Evolutionary conservation across 2,329 filamentous ascomycete genomes (phyloP).

Genomic region (Allantophomopsis lycopodina): DNA sequence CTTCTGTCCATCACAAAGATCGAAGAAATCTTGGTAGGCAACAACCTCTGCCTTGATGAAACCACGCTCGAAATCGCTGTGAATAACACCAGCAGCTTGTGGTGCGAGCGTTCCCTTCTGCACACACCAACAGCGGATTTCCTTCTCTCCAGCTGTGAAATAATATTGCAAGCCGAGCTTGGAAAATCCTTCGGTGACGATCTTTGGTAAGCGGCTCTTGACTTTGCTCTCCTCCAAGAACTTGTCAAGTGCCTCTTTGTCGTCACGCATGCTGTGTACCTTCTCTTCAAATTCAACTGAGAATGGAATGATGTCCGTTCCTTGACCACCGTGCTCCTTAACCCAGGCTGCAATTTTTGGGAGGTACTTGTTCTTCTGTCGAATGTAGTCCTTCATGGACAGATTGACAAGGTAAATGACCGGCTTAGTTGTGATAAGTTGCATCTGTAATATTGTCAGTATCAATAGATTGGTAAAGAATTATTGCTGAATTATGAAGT

Average conservation of each 20-base stretch:
- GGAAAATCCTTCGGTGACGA: slow-evolving; percentile 28
- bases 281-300: slow-evolving; percentile 31
- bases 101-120: slow-evolving; percentile 23
- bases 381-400: slow-evolving; percentile 31
- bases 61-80: slow-evolving; percentile 27
- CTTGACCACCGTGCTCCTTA: slow-evolving; percentile 25
- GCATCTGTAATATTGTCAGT: slow-evolving; percentile 2
- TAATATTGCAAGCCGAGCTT: slow-evolving; percentile 30
- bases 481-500: not conserved
- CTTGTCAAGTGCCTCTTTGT: slow-evolving; percentile 18
- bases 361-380: slow-evolving; percentile 31
- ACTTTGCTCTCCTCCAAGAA: slow-evolving; percentile 27
- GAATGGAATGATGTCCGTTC: slow-evolving; percentile 27
- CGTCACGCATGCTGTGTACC: slow-evolving; percentile 23
- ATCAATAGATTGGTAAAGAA: too few species aligned
- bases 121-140: slow-evolving; percentile 29
- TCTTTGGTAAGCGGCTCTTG: slow-evolving; percentile 26
- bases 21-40: slow-evolving; percentile 28
- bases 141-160: slow-evolving; percentile 31
- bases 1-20: slow-evolving; percentile 27
- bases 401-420: slow-evolving; percentile 30
- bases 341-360: slow-evolving; percentile 30
- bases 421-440: slow-evolving; percentile 30
- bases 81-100: slow-evolving; percentile 26
- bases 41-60: slow-evolving; percentile 32